Conservation (phyloP, 2,329 filamentous ascomycete species). For the Ophiobolus disseminans region DNA sequence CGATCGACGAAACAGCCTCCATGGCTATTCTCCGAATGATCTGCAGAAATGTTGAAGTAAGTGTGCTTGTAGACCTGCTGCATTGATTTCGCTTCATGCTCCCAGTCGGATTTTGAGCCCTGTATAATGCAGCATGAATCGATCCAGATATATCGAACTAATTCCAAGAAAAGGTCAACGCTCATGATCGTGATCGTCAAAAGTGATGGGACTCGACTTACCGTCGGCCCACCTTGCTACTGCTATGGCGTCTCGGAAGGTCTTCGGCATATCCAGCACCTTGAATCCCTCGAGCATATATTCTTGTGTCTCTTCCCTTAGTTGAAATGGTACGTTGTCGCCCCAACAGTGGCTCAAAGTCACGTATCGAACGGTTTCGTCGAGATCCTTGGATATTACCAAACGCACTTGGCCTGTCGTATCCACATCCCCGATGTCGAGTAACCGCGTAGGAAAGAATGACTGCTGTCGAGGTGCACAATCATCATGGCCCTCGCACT, state of each 20-base stretch:
- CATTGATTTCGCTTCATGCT: conserved; percentile 8
- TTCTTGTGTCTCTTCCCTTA: neutral
- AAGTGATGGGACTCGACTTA: too few species aligned
- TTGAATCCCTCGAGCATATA: neutral
- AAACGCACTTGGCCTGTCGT: neutral
- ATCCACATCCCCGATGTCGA: neutral
- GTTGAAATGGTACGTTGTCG: neutral
- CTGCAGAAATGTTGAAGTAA: conserved; percentile 5
- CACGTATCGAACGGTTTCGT: conserved; percentile 4
- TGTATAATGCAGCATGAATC: conserved; percentile 10
- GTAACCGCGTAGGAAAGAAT: conserved; percentile 2
- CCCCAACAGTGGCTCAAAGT: conserved; percentile 12
- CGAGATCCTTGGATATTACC: neutral
- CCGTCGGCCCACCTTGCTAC: conserved; percentile 3
- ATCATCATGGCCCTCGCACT: neutral
- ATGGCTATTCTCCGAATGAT: conserved; percentile 4
- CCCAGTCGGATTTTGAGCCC: conserved; percentile 3
- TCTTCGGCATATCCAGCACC: neutral
- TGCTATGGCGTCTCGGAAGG: neutral
- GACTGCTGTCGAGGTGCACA: neutral
- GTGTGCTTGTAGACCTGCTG: conserved; percentile 7
- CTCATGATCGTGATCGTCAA: too few species aligned
- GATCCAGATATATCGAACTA: conserved; percentile 12
- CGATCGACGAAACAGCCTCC: neutral
- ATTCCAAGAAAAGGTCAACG: too few species aligned